Evolutionary conservation across 495 filamentous ascomycete species (phyloP).

Genomic region (Xylaria longipes): DNA sequence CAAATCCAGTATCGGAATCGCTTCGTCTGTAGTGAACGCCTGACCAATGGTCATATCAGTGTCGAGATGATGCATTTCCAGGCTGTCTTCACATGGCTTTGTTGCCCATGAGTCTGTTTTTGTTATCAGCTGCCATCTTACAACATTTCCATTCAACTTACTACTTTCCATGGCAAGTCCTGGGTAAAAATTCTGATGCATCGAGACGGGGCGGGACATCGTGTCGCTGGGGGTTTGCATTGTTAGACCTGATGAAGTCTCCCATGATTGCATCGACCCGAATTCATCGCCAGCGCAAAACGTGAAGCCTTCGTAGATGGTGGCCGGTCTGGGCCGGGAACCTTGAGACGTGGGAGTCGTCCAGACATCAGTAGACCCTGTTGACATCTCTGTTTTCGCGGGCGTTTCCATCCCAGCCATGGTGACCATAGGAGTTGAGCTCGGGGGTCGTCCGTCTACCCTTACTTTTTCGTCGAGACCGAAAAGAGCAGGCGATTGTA

Average conservation of each 20-base stretch:
- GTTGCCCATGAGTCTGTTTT: conserved; percentile 55
- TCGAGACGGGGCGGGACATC: conserved; percentile 55
- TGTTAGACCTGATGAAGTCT: conserved; percentile 57
- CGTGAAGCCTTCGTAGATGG: conserved; percentile 65
- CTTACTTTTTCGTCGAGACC: conserved; percentile 46
- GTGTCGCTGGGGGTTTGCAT: conserved; percentile 55
- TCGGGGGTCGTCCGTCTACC: conserved; percentile 46
- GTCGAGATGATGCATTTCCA: conserved; percentile 55
- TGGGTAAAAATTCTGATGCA: conserved; percentile 62
- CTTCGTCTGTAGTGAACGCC: conserved; percentile 61
- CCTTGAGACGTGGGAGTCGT: conserved; percentile 51
- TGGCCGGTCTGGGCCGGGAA: conserved; percentile 57
- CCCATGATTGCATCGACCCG: conserved; percentile 59
- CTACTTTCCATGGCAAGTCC: conserved; percentile 55
- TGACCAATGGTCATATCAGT: conserved; percentile 61
- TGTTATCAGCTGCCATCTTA: conserved; percentile 35
- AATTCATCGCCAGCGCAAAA: conserved; percentile 62
- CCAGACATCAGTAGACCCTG: conserved; percentile 50
- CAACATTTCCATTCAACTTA: conserved; percentile 45
- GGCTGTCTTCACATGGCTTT: conserved; percentile 57
- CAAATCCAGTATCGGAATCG: conserved; percentile 61
- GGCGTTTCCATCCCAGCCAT: conserved; percentile 52
- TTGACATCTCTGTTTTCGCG: conserved; percentile 45
- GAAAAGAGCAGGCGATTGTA: conserved; percentile 52
- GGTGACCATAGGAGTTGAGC: conserved; percentile 43